These are phyloP conservation scores for Sequoiadendron giganteum DNA, from an alignment of 75 land plant species.

Conservation along the genomic window DNA sequence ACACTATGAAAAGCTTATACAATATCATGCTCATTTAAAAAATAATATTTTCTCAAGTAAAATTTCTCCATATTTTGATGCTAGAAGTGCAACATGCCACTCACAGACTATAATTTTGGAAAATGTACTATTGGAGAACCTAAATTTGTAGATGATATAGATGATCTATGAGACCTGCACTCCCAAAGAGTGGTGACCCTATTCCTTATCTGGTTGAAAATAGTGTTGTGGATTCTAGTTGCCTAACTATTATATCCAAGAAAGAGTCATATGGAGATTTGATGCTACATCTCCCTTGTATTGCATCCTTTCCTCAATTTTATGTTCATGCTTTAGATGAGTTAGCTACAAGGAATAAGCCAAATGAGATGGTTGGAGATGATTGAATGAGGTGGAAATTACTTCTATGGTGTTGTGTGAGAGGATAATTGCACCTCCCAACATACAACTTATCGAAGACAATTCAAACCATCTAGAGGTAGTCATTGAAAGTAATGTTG, in stretches of 20 bases:
- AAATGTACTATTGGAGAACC: background rate
- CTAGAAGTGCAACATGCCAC: no score
- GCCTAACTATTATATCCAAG: slow-evolving; percentile 30
- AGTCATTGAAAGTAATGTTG: no score
- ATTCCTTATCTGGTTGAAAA: slow-evolving; percentile 4
- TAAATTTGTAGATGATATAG: background rate
- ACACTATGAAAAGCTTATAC: no score
- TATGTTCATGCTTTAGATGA: slow-evolving; percentile 53
- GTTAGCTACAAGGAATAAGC: slow-evolving; percentile 16
- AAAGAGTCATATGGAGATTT: slow-evolving; percentile 74
- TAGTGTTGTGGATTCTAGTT: slow-evolving; percentile 12
- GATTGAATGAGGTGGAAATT: background rate
- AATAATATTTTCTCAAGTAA: no score
- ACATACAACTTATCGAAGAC: no score
- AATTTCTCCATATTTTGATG: no score
- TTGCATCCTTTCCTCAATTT: slow-evolving; percentile 81
- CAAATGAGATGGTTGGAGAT: background rate
- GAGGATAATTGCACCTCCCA: background rate
- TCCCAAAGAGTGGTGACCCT: slow-evolving; percentile 3
- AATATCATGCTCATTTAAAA: no score
- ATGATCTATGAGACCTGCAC: background rate
- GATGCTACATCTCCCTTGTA: slow-evolving; percentile 66
- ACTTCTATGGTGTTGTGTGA: background rate
- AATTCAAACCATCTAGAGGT: no score
- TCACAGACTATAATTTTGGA: background rate